phyloP scores from a whole-genome alignment of 2,329 filamentous ascomycete species.

The Penicillium verrucosum region DNA sequence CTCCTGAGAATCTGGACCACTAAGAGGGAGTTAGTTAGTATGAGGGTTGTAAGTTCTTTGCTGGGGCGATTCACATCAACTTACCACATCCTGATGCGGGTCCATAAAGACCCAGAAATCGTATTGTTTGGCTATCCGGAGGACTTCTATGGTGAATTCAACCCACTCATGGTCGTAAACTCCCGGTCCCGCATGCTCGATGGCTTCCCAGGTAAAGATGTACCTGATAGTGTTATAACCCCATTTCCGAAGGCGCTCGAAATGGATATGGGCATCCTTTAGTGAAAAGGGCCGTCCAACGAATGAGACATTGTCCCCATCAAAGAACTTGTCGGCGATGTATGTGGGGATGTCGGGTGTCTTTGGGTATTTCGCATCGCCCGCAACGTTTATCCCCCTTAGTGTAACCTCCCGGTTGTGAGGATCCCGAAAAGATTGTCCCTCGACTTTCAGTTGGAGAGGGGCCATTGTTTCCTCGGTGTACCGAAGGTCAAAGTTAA shows the following conservation, averaged over 20 bases:
- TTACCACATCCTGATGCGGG: slow-evolving; percentile 92
- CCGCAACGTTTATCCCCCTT: slow-evolving; percentile 90
- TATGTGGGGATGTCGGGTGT: slow-evolving; percentile 79
- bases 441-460: slow-evolving; percentile 77
- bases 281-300: slow-evolving; percentile 78
- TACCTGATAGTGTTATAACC: slow-evolving; percentile 97
- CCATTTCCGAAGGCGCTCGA: slow-evolving; percentile 77
- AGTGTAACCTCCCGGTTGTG: slow-evolving; percentile 82
- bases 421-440: slow-evolving; percentile 76
- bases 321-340: slow-evolving; percentile 74
- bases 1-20: slow-evolving; percentile 94
- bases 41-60: background rate
- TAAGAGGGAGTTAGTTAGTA: slow-evolving; percentile 38
- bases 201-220: slow-evolving; percentile 98
- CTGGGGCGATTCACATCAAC: slow-evolving; percentile 34
- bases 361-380: slow-evolving; percentile 84
- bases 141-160: slow-evolving; percentile 78
- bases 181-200: slow-evolving; percentile 86
- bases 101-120: slow-evolving; percentile 98
- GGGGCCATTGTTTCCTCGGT: slow-evolving; percentile 58
- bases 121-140: slow-evolving; percentile 81
- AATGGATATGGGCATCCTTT: slow-evolving; percentile 80
- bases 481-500: background rate
- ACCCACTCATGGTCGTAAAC: slow-evolving; percentile 94
- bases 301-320: slow-evolving; percentile 88